Base-by-base conservation (phyloP, 176 grass and related monocot genomes). In the Musa schizocarpa region DNA sequence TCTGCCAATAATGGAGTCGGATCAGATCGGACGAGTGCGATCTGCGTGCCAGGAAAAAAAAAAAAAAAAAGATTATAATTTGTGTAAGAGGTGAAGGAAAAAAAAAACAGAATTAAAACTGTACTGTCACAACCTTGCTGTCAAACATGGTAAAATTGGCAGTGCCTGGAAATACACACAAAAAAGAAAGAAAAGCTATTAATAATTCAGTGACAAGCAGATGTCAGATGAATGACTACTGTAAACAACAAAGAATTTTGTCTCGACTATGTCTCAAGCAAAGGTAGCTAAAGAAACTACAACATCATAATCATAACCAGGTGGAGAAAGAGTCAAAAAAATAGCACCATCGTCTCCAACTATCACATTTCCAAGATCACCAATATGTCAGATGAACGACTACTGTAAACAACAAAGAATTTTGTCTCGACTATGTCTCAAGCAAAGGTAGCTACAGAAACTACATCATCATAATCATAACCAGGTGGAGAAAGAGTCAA, bases 1-100 rank as follows among this genome's bases (percentile, higher is more conserved):
- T 29, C 91, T 82, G 57, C 91, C 91, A 75, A 90, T 82, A 67
- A 95, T 83, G 10, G 91, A 86, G 76, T 80, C 79, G 19, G 78
- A 81, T 22, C 91, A 19, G 78, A 81, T 22, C 91, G 88, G 62
- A 55, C 82, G 50, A 95, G 84, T 52, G 81, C 78, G 58, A 95
- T 85, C 91, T 94, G 72, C 34, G 78, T 53, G 22, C 17, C 10
- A 73, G 4, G 9, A 54, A 58, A 5, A 0, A 61, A 61, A n/a
- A 61, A n/a, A 34, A 5, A 43, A 43, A 43, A 5, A 43, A 43
- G 4, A 43, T 43, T 43, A 43, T 0, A 43, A 8, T 69, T 69
- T 84, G 76, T 74, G 56, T 79, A 53, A 67, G 34, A 13, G 52
- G 43, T 55, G 52, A 83, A 74, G 54, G 52, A 66, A 16, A 56